Conservation (phyloP, 2,329 filamentous ascomycete genomes). For the Reticulascus tulasneorum region DNA sequence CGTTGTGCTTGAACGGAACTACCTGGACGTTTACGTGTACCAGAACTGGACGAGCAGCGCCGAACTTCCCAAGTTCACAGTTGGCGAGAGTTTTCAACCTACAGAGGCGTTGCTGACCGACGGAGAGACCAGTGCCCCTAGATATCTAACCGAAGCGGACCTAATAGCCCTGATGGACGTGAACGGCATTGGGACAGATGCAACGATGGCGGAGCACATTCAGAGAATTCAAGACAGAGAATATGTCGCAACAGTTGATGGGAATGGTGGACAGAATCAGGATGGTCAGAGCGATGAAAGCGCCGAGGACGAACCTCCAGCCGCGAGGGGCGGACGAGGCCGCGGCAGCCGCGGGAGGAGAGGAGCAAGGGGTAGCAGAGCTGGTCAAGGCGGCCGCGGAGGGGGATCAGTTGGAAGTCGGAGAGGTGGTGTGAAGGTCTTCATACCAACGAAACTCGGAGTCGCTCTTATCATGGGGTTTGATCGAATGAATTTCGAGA, state of each 20-base stretch:
- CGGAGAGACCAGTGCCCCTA: constrained; percentile 81
- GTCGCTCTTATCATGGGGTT: constrained; percentile 92
- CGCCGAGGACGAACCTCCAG: constrained; percentile 31
- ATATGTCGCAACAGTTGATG: constrained; percentile 69
- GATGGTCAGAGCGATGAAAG: constrained; percentile 36
- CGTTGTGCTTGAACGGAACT: constrained; percentile 83
- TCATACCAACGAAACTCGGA: constrained; percentile 88
- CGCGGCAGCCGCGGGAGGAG: constrained; percentile 38
- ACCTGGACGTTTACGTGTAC: constrained; percentile 92
- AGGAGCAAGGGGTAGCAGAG: constrained; percentile 36
- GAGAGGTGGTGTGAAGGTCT: constrained; percentile 67
- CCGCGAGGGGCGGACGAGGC: constrained; percentile 36
- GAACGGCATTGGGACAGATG: constrained; percentile 96
- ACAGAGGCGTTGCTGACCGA: constrained; percentile 85
- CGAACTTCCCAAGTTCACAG: constrained; percentile 72
- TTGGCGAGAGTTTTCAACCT: constrained; percentile 81
- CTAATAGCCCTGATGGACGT: constrained; percentile 96
- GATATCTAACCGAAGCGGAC: constrained; percentile 90
- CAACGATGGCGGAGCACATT: constrained; percentile 98
- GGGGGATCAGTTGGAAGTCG: constrained; percentile 30
- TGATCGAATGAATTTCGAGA: constrained; percentile 88
- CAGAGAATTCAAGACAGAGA: constrained; percentile 87
- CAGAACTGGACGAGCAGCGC: constrained; percentile 92
- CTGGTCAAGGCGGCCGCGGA: constrained; percentile 37
- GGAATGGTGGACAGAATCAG: constrained; percentile 28